Percentiles rank a stretch among this genome's conserved stretches.
Conservation (phyloP, 768 basidiomycete genomes). For the Termitomyces eurrhizus region DNA sequence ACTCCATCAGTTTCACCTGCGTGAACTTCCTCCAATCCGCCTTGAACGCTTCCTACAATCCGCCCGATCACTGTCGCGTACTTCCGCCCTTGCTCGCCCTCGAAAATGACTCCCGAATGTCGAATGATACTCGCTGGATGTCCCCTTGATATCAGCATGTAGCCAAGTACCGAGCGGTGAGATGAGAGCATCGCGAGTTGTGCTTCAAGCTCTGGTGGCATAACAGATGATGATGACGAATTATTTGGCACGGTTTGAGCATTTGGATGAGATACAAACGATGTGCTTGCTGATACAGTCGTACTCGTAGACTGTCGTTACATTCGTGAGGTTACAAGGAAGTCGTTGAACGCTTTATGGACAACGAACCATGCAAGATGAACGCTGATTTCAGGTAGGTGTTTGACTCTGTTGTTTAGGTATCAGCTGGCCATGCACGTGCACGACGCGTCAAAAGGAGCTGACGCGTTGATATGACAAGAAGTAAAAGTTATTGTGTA, state of each 20-base stretch:
- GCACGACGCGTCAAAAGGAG: neutral
- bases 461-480: neutral
- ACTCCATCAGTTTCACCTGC: conserved; percentile 29
- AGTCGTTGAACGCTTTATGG: neutral
- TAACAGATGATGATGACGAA: conserved; percentile 24
- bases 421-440: neutral
- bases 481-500: neutral
- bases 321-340: neutral
- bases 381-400: neutral
- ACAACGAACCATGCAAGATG: conserved; percentile 8
- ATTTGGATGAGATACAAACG: conserved; percentile 25
- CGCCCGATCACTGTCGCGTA: conserved; percentile 69
- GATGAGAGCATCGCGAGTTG: conserved; percentile 73
- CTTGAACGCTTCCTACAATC: conserved; percentile 76
- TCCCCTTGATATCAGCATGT: conserved; percentile 75
- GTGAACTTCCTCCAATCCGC: conserved; percentile 76
- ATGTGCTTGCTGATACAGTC: conserved; percentile 21
- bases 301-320: neutral
- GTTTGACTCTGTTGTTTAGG: neutral
- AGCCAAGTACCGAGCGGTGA: conserved; percentile 83
- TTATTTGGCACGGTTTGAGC: conserved; percentile 10
- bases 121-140: conserved; percentile 76
- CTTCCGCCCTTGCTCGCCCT: conserved; percentile 75
- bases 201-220: conserved; percentile 78
- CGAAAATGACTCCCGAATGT: conserved; percentile 81